Evolutionary conservation across 768 basidiomycete species (phyloP), one percentile per base, ranked within the genome.

Genomic region (Leccinum barrowsii): DNA sequence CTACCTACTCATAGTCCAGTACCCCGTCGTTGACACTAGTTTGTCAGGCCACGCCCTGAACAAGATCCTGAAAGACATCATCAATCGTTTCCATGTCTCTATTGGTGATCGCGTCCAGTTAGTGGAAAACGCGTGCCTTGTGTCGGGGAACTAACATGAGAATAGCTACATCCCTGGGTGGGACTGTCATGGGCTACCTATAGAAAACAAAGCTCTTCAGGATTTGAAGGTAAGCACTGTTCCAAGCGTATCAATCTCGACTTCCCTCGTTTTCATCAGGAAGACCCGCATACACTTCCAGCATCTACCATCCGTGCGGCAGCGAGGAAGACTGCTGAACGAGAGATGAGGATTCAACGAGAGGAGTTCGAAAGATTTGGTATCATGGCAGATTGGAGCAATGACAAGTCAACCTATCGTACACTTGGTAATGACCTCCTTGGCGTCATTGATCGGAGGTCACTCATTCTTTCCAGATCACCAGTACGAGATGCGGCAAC

Each of bases 161-260:
- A 12, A n/a, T 57, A 98, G 96, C 67, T 98, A 95, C 74, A 73
- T 90, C 13, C 95, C 96, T 35, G 96, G 96, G 10, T 99, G 94
- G 93, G 96, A 99, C 67, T 98, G 96, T 66, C 96, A 99, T 70
- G 96, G 96, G 6, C 83, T 98, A 12, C 96, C 96, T 0, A 98
- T 98, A 60, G 96, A 98, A 71, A 92, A 93, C 63, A 98, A 97
- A 67, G 91, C 94, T 0, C 75, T 99, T 35, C 78, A 88, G 59
- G 82, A 88, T 22, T 78, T 96, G 26, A 80, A 83, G 56, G 91
- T 91, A 67, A 55, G 82, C 2, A n/a, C 30, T 30, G 7, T 57
- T 42, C 8, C 2, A 26, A 53, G 10, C 19, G 44, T 17, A 11
- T 5, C 26, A 12, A 10, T 15, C 46, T 22, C 21, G 21, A 11